Base-by-base conservation (phyloP, 192 early-diverging fungal genomes). In the Chytriomyces confervae region DNA sequence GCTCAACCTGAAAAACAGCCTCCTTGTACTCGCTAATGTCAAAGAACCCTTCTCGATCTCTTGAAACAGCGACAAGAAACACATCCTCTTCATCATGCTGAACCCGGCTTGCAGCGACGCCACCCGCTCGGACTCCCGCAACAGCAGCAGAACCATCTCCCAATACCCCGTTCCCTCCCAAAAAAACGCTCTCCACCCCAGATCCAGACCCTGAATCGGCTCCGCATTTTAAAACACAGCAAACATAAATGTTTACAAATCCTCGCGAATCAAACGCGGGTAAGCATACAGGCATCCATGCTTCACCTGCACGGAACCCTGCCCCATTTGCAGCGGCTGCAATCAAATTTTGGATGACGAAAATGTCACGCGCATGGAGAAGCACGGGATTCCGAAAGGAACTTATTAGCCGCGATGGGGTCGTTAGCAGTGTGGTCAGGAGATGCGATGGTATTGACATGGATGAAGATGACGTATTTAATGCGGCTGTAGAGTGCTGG, bases 241-340 rank as follows among this genome's bases (percentile, higher is more conserved):
- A 92, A 20, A 97, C 88, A 69, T 97, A 97, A 0, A 91, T 92
- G 73, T 97, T 91, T 45, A 98, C 78, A 81, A 96, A 98, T 16
- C 92, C 94, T 72, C 91, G 86, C 70, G 89, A 87, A 83, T 97
- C 94, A 85, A 96, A 94, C 5, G 65, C 61, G 47, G 97, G 96
- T n/a, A 97, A 87, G 75, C 97, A 98, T 20, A 98, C 85, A 23
- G 97, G 97, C 0, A 91, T 94, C 96, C 97, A 98, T 29, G 91
- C 91, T 83, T 98, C 97, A 53, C 72, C 77, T 2, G 91, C 86
- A 16, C 87, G 79, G 82, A 96, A 97, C 2, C 61, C 16, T 6
- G 89, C 87, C 0, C 87, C 85, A 7, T 92, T 93, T 2, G 94
- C 89, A 95, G 85, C 86, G 96, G 91, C 60, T 93, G 97, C 50